Conservation (phyloP, 805 yeast genomes). For the Spathaspora gorwiae region DNA sequence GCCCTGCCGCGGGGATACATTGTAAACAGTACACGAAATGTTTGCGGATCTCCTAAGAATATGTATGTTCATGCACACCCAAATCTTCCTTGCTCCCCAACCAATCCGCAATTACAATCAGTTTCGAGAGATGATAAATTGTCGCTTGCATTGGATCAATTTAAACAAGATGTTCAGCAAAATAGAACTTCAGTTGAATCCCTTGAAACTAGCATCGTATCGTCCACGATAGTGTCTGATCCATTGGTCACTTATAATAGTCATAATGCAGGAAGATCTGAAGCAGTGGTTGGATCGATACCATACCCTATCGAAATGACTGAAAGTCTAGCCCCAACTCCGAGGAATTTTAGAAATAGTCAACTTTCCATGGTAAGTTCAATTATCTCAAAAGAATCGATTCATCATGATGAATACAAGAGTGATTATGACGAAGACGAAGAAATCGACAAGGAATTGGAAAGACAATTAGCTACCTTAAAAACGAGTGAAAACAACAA, state of each 20-base stretch:
- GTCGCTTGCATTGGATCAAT: background rate
- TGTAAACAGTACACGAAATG: background rate
- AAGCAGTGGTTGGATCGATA: background rate
- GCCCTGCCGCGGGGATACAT: background rate
- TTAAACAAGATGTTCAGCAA: background rate
- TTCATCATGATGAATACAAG: background rate
- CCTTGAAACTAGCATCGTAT: background rate
- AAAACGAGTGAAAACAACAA: conserved; percentile 15
- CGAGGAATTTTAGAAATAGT: conserved; percentile 18
- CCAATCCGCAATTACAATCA: background rate
- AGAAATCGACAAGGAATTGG: conserved; percentile 34
- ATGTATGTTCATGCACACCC: background rate
- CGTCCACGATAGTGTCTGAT: background rate
- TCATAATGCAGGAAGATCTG: background rate
- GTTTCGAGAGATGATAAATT: conserved; percentile 1
- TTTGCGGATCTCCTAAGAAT: too few species aligned
- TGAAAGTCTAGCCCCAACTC: background rate
- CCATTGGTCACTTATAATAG: background rate
- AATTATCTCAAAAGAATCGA: conserved; percentile 32
- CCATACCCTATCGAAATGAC: background rate
- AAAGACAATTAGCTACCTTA: conserved; percentile 33
- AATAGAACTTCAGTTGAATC: background rate
- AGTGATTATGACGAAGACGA: conserved; percentile 24
- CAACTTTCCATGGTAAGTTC: conserved; percentile 41
- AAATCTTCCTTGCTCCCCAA: background rate